These are phyloP conservation scores for Xylaria telfairii DNA, from an alignment of 495 filamentous ascomycete species.

Conservation along the genomic window DNA sequence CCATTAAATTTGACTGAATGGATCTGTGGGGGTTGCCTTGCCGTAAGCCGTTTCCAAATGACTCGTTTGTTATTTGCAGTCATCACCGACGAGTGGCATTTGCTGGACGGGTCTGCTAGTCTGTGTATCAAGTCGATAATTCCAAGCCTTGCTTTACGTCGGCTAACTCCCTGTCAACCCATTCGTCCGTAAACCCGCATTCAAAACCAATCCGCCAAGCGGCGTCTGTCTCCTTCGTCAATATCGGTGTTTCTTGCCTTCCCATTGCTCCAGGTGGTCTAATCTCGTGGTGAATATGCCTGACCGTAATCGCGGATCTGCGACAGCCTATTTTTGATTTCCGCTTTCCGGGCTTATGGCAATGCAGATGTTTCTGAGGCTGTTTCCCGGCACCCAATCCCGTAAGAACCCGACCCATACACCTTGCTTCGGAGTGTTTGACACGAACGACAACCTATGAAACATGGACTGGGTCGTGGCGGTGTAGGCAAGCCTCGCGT, in stretches of 20 bases:
- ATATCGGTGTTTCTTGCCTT: not conserved
- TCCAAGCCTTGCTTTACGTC: not conserved
- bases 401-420: not conserved
- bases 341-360: not conserved
- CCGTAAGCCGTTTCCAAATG: not conserved
- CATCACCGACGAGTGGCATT: not conserved
- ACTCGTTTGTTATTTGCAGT: not conserved
- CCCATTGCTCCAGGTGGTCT: not conserved
- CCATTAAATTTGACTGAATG: not conserved
- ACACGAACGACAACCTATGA: not conserved
- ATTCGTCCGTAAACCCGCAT: not conserved
- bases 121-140: no score
- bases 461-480: not conserved
- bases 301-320: not conserved
- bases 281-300: not conserved
- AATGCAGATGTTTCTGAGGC: not conserved
- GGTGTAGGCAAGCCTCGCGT: not conserved
- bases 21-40: not conserved
- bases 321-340: not conserved
- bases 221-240: not conserved
- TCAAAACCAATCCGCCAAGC: not conserved
- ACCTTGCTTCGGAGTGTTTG: not conserved
- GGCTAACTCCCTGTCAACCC: not conserved
- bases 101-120: not conserved
- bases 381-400: not conserved